Base-by-base conservation (phyloP, 768 basidiomycete genomes). In the Sutorius australiensis region DNA sequence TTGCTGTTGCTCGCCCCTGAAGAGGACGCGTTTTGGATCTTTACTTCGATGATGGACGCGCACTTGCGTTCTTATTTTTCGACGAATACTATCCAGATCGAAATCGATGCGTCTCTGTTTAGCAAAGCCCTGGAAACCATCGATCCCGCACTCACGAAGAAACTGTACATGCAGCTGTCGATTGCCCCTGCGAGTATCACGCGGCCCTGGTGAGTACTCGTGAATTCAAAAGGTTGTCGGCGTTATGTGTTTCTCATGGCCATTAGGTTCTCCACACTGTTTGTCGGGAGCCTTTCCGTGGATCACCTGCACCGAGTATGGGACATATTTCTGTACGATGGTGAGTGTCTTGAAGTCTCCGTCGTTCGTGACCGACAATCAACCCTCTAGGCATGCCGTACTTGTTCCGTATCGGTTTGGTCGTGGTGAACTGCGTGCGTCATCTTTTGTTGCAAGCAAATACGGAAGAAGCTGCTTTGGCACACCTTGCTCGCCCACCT, bases 1-100 rank as follows among this genome's bases (percentile, higher is more conserved):
- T 70, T 92, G 42, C 70, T 92, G 0, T 69, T 86, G 9, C 82
- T 87, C 43, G 81, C 88, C 0, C 91, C 90, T 0, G 90, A 93
- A 57, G 91, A 93, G 65, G 91, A 93, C 58, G 90, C 88, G 0
- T 93, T 93, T 67, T 93, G 90, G 90, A 92, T 88, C 17, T 92
- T 92, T 64, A 78, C 89, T 1, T 89, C 89, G 3, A 72, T 92
- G 57, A 93, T 93, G 90, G 89, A 92, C 59, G 79, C 80, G 1
- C 84, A 91, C 58, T 73, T 92, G n/a, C 84, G 90, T 1, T 75
- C 84, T 0, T 91, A 91, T 66, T 93, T 90, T 64, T 80, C 85
- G 34, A 62, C 76, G 3, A 77, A 70, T 46, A 71, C 76, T 2
- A 73, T 76, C 3, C 87, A 89, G 65, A 72, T 90, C 50, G 89